Base-by-base conservation (phyloP, 495 filamentous ascomycete species). In the Oleoguttula mirabilis region DNA sequence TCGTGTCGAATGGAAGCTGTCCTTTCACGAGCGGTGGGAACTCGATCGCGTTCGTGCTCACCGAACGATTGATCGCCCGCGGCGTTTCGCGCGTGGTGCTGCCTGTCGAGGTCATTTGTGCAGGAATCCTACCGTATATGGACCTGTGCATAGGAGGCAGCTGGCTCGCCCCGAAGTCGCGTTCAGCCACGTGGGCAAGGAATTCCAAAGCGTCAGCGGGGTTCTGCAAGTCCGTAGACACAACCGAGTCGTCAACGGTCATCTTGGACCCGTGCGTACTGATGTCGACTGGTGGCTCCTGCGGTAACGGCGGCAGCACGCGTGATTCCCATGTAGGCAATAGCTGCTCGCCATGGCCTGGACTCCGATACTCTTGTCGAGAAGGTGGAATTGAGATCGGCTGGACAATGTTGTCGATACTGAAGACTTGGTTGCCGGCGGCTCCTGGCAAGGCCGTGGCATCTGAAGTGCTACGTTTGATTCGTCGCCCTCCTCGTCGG, bases 401-500 rank as follows among this genome's bases (percentile, higher is more conserved):
- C 3, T 19, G 32, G 32, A 35, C 7, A 10, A 19, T 15, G 8
- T 19, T 15, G 10, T 7, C 7, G 30, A 27, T 41, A 12, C 17
- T 19, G 10, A 11, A 21, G 15, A 6, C 23, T 23, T 36, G 32
- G 32, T 4, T 16, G 8, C 15, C 16, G 36, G 8, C 14, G 20
- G 30, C 14, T 30, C 22, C 37, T 7, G 23, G 7, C 7, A 17
- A 20, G 12, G 25, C 17, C 15, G 38, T 19, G 21, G 32, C 27
- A 24, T 40, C 41, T 14, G 31, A 39, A 23, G n/a, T 24, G 32
- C 39, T 40, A 7, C 69, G 24, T 68, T 70, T 48, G 30, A 77
- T 70, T 40, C 76, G 66, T 37, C 73, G 66, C 11, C 76, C 75
- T 21, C 76, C 75, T 25, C 75, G 66, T 51, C 77, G 75, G 4